A percentile compares a stretch with the other conserved stretches of the same genome.
These are phyloP conservation scores for Yamadazyma mexicana DNA, from an alignment of 1,139 yeast genomes.

Conservation along the genomic window DNA sequence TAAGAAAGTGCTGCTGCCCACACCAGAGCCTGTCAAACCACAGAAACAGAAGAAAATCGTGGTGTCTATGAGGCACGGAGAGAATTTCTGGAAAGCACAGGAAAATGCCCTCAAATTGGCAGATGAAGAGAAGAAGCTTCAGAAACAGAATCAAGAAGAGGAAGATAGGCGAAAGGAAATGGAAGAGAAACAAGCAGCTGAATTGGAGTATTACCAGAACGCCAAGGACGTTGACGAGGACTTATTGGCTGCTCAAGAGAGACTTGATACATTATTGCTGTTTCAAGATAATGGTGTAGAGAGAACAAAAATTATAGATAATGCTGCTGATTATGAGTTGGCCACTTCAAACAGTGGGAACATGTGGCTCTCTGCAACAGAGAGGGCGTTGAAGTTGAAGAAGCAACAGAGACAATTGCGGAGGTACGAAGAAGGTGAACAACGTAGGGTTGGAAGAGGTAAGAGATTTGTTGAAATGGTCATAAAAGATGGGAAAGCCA, in stretches of 20 bases:
- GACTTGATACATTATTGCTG: conserved; percentile 69
- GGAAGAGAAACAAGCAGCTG: conserved; percentile 32
- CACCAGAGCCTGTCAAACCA: conserved; percentile 17
- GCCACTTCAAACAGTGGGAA: conserved; percentile 51
- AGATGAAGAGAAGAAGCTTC: conserved; percentile 33
- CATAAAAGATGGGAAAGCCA: conserved; percentile 79
- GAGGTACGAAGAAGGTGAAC: conserved; percentile 58
- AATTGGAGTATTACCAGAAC: conserved; percentile 34
- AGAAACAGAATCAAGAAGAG: conserved; percentile 26
- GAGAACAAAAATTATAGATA: conserved; percentile 88
- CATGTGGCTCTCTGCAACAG: conserved; percentile 87
- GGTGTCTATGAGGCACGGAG: conserved; percentile 57
- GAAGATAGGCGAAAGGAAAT: conserved; percentile 23
- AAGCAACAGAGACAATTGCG: conserved; percentile 75
- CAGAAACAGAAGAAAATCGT: conserved; percentile 39
- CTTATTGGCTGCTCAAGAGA: conserved; percentile 63
- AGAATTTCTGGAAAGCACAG: conserved; percentile 67
- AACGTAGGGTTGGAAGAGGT: conserved; percentile 68
- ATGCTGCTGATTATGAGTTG: conserved; percentile 83
- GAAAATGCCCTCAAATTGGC: conserved; percentile 60
- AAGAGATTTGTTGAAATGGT: conserved; percentile 74
- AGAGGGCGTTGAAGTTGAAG: conserved; percentile 79
- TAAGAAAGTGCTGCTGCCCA: conserved; percentile 4
- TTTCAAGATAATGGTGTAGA: conserved; percentile 88
- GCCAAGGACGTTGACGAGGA: conserved; percentile 49